Conservation (phyloP, 2,329 filamentous ascomycete species). For the Dichotomopilus funicola region DNA sequence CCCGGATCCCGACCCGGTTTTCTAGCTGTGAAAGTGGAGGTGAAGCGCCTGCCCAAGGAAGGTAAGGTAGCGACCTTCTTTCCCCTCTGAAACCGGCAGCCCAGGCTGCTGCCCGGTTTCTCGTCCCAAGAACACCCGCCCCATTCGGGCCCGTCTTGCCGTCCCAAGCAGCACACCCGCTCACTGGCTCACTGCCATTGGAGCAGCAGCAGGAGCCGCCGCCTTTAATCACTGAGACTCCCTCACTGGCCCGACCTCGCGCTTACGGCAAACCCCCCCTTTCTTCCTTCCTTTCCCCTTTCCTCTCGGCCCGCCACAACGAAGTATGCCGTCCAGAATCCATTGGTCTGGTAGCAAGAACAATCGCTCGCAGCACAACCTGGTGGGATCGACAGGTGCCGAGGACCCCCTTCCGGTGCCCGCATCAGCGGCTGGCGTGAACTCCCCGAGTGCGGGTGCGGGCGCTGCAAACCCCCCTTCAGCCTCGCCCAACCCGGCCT, state of each 20-base stretch:
- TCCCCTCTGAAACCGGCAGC: too few species aligned
- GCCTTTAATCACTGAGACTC: background rate
- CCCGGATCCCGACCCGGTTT: too few species aligned
- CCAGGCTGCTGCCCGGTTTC: too few species aligned
- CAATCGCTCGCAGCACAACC: constrained; percentile 51
- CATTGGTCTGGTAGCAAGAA: constrained; percentile 46
- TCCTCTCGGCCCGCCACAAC: background rate
- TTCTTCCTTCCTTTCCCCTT: background rate
- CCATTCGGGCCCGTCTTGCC: background rate
- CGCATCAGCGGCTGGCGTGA: constrained; percentile 14
- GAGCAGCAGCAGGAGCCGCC: background rate
- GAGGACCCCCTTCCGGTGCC: constrained; percentile 18
- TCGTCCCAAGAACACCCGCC: constrained; percentile 1
- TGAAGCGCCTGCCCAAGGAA: too few species aligned
- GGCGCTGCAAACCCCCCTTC: constrained; percentile 34
- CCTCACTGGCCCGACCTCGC: too few species aligned
- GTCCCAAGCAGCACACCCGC: background rate
- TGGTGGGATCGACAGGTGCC: constrained; percentile 39
- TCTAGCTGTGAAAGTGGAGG: too few species aligned
- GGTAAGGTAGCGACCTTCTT: too few species aligned
- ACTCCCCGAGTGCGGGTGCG: constrained; percentile 21
- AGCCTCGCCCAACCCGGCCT: constrained; percentile 41
- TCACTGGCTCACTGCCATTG: background rate
- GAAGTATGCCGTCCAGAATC: constrained; percentile 44
- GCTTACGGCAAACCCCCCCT: background rate